Conservation (phyloP, 2,329 filamentous ascomycete species). For the Colletotrichum simmondsii region DNA sequence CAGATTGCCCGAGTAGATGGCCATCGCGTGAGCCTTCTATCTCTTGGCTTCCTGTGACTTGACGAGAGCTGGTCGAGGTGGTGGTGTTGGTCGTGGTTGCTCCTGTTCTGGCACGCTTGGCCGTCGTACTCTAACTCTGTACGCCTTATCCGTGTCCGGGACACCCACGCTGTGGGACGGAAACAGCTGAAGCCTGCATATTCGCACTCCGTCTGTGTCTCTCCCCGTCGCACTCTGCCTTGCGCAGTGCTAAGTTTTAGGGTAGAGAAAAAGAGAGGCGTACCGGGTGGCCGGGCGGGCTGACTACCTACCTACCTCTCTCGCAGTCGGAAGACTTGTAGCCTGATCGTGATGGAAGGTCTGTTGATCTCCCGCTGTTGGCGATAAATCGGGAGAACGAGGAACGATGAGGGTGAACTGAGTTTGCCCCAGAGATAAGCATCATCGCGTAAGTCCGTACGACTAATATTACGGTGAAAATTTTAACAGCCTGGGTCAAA, state of each 20-base stretch:
- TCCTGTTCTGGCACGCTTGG: background rate
- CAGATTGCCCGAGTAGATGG: slow-evolving; percentile 26
- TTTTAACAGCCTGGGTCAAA: background rate
- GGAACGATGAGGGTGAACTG: background rate
- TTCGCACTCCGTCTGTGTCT: background rate
- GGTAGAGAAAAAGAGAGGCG: slow-evolving; percentile 3
- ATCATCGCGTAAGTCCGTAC: background rate
- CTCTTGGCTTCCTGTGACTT: slow-evolving; percentile 25
- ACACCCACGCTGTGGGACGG: background rate
- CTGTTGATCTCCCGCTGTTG: background rate
- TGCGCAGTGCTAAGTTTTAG: background rate
- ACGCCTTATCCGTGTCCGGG: slow-evolving; percentile 14
- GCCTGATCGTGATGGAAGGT: background rate
- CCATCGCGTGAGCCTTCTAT: slow-evolving; percentile 23
- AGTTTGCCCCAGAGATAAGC: slow-evolving; percentile 22
- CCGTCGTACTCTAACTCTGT: background rate
- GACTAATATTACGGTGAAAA: background rate
- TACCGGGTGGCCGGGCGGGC: background rate
- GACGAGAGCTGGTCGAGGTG: background rate
- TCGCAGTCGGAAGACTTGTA: background rate
- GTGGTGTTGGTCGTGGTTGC: background rate
- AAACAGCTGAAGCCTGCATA: background rate
- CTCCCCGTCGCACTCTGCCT: background rate
- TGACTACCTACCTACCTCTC: background rate
- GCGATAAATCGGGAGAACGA: background rate